Base-by-base conservation (phyloP, 2,329 filamentous ascomycete genomes). In the Diaporthe vexans region DNA sequence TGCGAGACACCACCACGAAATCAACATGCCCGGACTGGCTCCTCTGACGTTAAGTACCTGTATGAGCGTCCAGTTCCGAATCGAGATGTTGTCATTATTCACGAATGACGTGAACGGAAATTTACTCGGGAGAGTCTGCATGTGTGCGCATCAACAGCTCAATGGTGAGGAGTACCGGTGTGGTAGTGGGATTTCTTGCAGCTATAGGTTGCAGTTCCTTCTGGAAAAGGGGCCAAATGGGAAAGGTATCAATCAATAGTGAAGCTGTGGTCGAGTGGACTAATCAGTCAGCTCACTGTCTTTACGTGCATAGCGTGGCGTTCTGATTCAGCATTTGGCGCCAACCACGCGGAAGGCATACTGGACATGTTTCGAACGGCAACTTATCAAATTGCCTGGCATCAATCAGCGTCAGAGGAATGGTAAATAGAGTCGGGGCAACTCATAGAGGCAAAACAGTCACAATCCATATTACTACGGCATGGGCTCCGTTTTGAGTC, bases 21-120 rank as follows among this genome's bases (percentile, higher is more conserved):
- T 58, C 74, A 57, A 26, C 40, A 67, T 13, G 54, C 37, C n/a
- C 59, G 57, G 21, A 35, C 48, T 24, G 61, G 24, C 10, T 48
- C 61, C 33, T 52, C 74, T 43, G 58, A 71, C 29, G 68, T 76
- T 26, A 56, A 68, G 61, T 74, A 76, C 40, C 13, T 76, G 35
- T 72, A 76, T 52, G 74, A 76, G 48, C 74, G 65, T n/a, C 74
- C 61, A 35, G 67, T 65, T 8, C 51, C 72, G 43, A 59, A 43
- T 4, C 72, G 68, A 63, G 74, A 74, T 21, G 48, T 72, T 24
- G 68, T 72, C 35, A n/a, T 69, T 17, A 63, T 76, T 17, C 72
- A 68, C 21, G 71, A 72, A 57, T 43, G 33, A 72, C 33, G 26
- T 24, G 19, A 26, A 33, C 2, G 33, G 10, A 19, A 35, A 46